Evolutionary conservation across 2,329 filamentous ascomycete species (phyloP), one percentile per base, ranked within the genome.

Genomic region (Capronia coronata): DNA sequence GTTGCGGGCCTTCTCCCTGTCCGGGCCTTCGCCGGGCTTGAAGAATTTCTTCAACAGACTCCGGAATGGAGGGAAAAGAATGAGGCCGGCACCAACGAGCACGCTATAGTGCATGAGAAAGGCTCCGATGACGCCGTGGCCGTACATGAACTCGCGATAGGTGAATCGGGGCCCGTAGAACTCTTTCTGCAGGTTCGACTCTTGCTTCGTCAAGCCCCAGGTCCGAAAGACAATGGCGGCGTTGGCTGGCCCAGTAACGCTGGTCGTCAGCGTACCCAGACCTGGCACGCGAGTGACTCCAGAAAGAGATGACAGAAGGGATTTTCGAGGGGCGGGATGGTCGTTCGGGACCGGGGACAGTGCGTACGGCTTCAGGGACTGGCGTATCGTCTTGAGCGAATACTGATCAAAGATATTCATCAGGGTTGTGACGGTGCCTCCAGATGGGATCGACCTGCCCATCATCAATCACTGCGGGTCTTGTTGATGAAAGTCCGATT

Each of bases 401-500:
- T 56, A 69, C 58, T 51, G 72, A 21, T 83, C 73, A 54, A 79
- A 71, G 4, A 76, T 62, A 29, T 69, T 75, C 10, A 95, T 65
- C 3, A 82, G 69, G 0, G 87, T 88, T 25, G 78, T 73, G 4
- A 89, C 67, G 2, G 85, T 80, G 22, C 79, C 79, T 14, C 79
- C 79, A 45, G 75, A 79, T 2, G 71, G 64, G 4, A 67, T 67
- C 2, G 69, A 67, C 16, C 59, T 78, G 65, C 10, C 23, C 11
- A 19, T 21, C 37, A 40, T 21, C 18, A 16, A 22, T 14, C n/a
- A n/a, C n/a, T n/a, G n/a, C n/a, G n/a, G n/a, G n/a, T n/a, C n/a
- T n/a, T n/a, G n/a, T n/a, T n/a, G n/a, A n/a, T n/a, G n/a, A 13
- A 9, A 16, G 9, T 16, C 10, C 18, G 37, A 5, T 16, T 11